Evolutionary conservation across 1,284 basidiomycete species (phyloP).

Genomic region (Cutaneotrichosporon sp.): DNA sequence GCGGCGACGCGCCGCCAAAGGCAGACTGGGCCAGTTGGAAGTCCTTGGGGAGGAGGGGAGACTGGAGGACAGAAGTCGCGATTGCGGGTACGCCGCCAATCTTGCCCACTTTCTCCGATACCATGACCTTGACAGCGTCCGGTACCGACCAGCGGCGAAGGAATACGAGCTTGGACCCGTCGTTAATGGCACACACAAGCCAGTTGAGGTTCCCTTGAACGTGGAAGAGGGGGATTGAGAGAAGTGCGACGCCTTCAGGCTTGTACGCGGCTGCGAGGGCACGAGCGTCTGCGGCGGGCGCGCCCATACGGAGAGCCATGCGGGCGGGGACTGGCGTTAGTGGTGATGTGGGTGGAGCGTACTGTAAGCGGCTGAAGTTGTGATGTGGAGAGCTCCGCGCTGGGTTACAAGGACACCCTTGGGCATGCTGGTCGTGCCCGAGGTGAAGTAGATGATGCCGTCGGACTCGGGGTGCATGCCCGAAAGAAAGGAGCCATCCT

Average conservation of each 20-base stretch:
- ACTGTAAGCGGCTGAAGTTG: constrained; percentile 18
- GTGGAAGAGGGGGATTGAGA: constrained; percentile 44
- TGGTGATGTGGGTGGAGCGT: constrained; percentile 7
- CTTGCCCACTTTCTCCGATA: constrained; percentile 30
- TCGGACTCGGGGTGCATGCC: constrained; percentile 34
- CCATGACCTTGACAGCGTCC: constrained; percentile 32
- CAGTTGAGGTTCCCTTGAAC: constrained; percentile 41
- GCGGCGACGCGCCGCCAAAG: constrained; percentile 42
- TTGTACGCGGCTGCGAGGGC: constrained; percentile 11
- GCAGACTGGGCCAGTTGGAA: constrained; percentile 31
- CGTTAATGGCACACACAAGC: constrained; percentile 37
- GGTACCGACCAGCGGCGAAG: constrained; percentile 33
- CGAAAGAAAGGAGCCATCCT: constrained; percentile 13
- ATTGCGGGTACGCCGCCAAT: constrained; percentile 44
- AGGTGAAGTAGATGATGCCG: constrained; percentile 43
- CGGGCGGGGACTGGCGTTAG: constrained; percentile 15
- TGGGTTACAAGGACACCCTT: constrained; percentile 45
- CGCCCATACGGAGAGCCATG: constrained; percentile 33
- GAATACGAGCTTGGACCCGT: constrained; percentile 37
- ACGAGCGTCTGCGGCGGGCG: constrained; percentile 11
- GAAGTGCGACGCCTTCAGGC: constrained; percentile 15
- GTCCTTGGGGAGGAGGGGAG: constrained; percentile 26
- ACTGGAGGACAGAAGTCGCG: constrained; percentile 33
- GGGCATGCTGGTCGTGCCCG: constrained; percentile 33
- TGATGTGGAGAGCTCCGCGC: constrained; percentile 35